These are phyloP conservation scores for Phytopythium aichiense DNA, from an alignment of 352 stramenopile genomes.

Conservation along the genomic window DNA sequence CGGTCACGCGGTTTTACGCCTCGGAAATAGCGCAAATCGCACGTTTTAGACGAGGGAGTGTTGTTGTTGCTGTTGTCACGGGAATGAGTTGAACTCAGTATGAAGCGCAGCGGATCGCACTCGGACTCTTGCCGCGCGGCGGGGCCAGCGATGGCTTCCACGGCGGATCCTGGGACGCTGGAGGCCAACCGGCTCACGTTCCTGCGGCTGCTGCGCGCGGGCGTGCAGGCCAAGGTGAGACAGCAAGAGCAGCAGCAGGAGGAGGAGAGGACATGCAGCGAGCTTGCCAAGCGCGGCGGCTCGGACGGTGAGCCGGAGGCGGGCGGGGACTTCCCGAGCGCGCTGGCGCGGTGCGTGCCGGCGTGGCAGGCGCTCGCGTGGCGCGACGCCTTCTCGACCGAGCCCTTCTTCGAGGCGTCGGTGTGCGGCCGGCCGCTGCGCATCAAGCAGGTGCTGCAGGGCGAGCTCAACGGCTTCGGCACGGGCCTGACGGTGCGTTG, in stretches of 20 bases:
- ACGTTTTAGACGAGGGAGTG: neutral
- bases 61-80: neutral
- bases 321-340: neutral
- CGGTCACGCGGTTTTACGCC: neutral
- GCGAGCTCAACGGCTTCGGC: constrained; percentile 76
- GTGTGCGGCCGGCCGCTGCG: constrained; percentile 37
- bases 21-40: neutral
- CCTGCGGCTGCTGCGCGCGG: constrained; percentile 54
- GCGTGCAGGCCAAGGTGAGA: constrained; percentile 52
- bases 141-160: neutral
- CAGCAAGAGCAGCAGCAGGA: constrained; percentile 10
- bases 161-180: neutral
- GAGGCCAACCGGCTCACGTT: constrained; percentile 21
- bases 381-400: constrained; percentile 67
- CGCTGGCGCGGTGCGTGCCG: neutral
- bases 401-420: constrained; percentile 54
- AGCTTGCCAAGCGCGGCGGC: neutral
- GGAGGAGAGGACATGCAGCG: neutral
- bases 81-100: constrained; percentile 2
- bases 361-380: constrained; percentile 73
- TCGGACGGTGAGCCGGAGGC: neutral
- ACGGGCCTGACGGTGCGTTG: constrained; percentile 56
- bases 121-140: neutral
- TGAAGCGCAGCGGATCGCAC: neutral
- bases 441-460: constrained; percentile 73